Evolutionary conservation across 2,329 filamentous ascomycete species (phyloP), one percentile per base, ranked within the genome.

Genomic region (Ilyonectria robusta): DNA sequence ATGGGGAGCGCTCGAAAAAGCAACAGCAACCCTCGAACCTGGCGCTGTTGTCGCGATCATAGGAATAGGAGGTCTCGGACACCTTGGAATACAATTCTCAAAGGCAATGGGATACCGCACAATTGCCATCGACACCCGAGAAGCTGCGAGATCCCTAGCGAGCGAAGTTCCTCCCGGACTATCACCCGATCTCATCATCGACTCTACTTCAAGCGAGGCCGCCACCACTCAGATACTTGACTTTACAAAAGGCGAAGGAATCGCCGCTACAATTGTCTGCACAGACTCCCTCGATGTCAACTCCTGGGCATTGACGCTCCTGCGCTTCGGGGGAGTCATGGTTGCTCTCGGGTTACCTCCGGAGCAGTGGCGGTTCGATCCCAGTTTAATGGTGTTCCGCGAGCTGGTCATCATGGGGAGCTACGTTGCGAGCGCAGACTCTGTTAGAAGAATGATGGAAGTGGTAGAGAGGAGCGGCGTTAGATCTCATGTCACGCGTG

Each of bases 61-160:
- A 6, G 79, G 79, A 7, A 78, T 80, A 17, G 80, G 80, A 7
- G 79, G 80, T 0, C 72, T 81, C 2, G 80, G 80, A 7, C 74
- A 79, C 57, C 70, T 82, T 3, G 80, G 77, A 9, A 47, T 81
- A 1, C 80, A 81, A 57, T 81, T 80, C 55, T 73, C 79, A 2
- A 80, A 78, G 44, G 77, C 77, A 9, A 67, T 81, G 63, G 80
- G 81, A 0, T 80, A 76, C 62, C 75, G 77, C n/a, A 75, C 76
- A 1, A 63, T 81, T 15, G 81, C 80, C 2, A 72, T 81, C 6
- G 81, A 84, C 56, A 81, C 72, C 46, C 71, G 77, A 3, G 62
- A 62, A 6, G 76, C 76, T 10, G 79, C 75, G 0, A 71, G 75
- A 17, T 60, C 73, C 19, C 71, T 81, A 0, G 77, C 79, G 2